These are phyloP conservation scores for Mycena galericulata DNA, from an alignment of 768 basidiomycete species.

Conservation along the genomic window DNA sequence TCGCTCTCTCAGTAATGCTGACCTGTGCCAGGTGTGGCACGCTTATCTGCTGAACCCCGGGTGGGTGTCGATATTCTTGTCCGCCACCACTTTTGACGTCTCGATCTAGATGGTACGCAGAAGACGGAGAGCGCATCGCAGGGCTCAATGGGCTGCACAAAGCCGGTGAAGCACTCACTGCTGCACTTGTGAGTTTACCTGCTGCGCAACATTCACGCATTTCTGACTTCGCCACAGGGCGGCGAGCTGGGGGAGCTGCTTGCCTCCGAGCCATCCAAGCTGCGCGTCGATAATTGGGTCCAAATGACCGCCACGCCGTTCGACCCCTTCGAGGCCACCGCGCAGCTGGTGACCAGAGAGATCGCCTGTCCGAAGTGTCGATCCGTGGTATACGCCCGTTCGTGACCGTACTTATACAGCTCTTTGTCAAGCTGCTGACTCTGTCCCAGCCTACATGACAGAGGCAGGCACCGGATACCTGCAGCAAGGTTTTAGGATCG, in stretches of 20 bases:
- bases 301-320: conserved; percentile 34
- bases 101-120: conserved; percentile 45
- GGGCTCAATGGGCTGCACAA: conserved; percentile 37
- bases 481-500: conserved; percentile 52
- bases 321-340: conserved; percentile 34
- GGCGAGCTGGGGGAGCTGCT: conserved; percentile 10
- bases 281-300: conserved; percentile 35
- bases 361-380: conserved; percentile 47
- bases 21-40: conserved; percentile 49
- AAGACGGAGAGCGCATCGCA: conserved; percentile 44
- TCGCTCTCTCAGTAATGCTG: neutral
- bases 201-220: neutral
- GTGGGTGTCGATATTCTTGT: conserved; percentile 23
- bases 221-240: conserved; percentile 4
- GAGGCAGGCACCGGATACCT: conserved; percentile 59
- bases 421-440: neutral
- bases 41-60: conserved; percentile 48
- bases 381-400: conserved; percentile 40
- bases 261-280: conserved; percentile 17
- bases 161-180: conserved; percentile 33
- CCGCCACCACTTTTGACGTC: neutral
- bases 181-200: conserved; percentile 33
- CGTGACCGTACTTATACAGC: conserved; percentile 21
- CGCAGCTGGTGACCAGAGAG: conserved; percentile 26
- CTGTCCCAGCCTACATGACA: conserved; percentile 53